Base-by-base conservation (phyloP, 768 basidiomycete genomes). In the Hebeloma cylindrosporum region DNA sequence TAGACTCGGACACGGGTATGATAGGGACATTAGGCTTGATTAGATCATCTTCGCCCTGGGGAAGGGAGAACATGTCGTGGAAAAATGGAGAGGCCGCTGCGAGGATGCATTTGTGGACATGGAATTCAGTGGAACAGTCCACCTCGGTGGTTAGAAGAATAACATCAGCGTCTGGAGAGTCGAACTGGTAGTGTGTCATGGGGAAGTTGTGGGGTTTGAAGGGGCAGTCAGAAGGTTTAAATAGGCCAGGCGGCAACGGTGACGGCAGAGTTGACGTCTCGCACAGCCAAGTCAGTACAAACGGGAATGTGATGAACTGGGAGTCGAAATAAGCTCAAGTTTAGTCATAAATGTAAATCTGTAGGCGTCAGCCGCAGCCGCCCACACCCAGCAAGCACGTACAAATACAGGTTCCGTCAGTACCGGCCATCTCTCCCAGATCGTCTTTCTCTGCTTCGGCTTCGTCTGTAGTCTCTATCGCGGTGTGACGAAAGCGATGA, bases 71-170 rank as follows among this genome's bases (percentile, higher is more conserved):
- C 81, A 87, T 79, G 43, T 82, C 76, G 40, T 63, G 59, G 62
- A 88, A 89, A 64, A 88, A 83, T 2, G 80, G 72, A 4, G 86
- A 88, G 1, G 82, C 80, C 4, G 71, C 68, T 8, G 77, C 65
- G 36, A 89, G 75, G 48, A 88, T 74, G 60, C 73, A 77, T 48
- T 72, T 71, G 62, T 85, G 85, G 23, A 80, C 76, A 30, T 67
- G 73, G 56, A 87, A 85, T 52, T 79, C 72, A 39, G 72, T 65
- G 11, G 63, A 53, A 17, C 62, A 50, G 37, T 67, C 49, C 28
- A 53, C 47, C 43, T 68, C 66, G 18, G 49, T 48, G 9, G 57
- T 51, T 31, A 58, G 50, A n/a, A 62, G 52, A 16, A 62, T 54
- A 26, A 59, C 41, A 30, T 62, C 59, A 20, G 59, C 61, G 51